Percentiles rank a stretch among this genome's conserved stretches.
These are phyloP conservation scores for Xylariaceae sp. DNA, from an alignment of 2,329 filamentous ascomycete species.

Conservation along the genomic window DNA sequence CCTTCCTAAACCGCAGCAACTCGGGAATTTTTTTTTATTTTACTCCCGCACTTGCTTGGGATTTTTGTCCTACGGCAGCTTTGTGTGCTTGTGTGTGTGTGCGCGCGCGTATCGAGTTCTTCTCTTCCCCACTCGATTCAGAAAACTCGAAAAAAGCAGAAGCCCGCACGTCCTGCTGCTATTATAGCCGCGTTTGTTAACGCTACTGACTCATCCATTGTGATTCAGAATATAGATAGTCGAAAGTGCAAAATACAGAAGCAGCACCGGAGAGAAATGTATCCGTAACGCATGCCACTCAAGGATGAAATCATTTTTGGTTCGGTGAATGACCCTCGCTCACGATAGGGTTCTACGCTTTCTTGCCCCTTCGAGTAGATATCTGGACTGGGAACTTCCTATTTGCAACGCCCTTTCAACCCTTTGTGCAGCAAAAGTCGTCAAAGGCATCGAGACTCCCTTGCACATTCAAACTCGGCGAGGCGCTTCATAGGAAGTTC, in stretches of 20 bases:
- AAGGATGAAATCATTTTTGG: slow-evolving; percentile 6
- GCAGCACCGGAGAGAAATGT: slow-evolving; percentile 11
- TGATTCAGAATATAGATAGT: slow-evolving; percentile 26
- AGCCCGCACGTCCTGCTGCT: slow-evolving; percentile 1
- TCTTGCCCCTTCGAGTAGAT: slow-evolving; percentile 3
- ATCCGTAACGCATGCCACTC: slow-evolving; percentile 7
- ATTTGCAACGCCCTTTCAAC: not conserved
- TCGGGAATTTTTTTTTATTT: not conserved
- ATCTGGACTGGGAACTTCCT: not conserved
- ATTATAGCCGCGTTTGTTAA: slow-evolving; percentile 3
- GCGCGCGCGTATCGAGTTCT: slow-evolving; percentile 2
- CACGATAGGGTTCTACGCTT: slow-evolving; percentile 5
- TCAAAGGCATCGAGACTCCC: not conserved
- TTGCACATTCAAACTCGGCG: slow-evolving; percentile 4
- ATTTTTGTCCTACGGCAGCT: slow-evolving; percentile 3
- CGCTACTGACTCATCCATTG: slow-evolving; percentile 18
- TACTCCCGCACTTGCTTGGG: slow-evolving; percentile 4
- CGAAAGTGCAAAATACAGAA: slow-evolving; percentile 23
- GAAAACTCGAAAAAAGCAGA: not conserved
- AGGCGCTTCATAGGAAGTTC: slow-evolving; percentile 8
- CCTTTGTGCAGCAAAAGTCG: not conserved
- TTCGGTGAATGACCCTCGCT: slow-evolving; percentile 6
- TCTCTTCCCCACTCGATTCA: not conserved
- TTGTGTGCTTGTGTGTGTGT: no score
- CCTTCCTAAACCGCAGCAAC: not conserved